phyloP scores from a whole-genome alignment of 176 grass and related monocot genomes.

The Tillandsia fasciculata region DNA sequence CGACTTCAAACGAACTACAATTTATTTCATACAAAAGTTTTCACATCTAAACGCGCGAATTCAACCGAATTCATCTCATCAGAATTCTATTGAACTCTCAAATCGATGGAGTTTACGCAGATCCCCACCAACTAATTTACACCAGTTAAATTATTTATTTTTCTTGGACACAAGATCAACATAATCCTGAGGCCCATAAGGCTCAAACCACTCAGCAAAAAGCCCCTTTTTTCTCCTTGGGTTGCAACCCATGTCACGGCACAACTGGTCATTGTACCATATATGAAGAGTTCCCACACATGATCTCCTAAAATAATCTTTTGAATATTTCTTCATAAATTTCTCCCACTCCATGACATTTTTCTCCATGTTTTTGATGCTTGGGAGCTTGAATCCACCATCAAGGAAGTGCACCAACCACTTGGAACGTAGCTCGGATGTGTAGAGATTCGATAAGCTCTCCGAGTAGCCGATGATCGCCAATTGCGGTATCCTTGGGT shows the following conservation, averaged over 20 bases:
- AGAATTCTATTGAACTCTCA: too few relatives aligned
- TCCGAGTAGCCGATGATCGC: slow-evolving; percentile 75
- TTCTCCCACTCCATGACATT: slow-evolving; percentile 57
- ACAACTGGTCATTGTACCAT: slow-evolving; percentile 72
- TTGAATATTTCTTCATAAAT: slow-evolving; percentile 51
- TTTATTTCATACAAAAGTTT: too few relatives aligned
- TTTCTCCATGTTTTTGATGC: slow-evolving; percentile 69
- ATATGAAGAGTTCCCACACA: slow-evolving; percentile 64
- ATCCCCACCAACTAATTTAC: too few relatives aligned
- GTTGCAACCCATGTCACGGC: slow-evolving; percentile 63
- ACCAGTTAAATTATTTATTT: not conserved
- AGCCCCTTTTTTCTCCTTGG: slow-evolving; percentile 71
- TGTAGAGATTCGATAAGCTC: slow-evolving; percentile 53
- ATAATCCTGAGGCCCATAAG: slow-evolving; percentile 67
- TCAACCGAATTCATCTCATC: too few relatives aligned
- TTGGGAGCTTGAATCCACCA: slow-evolving; percentile 43
- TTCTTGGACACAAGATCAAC: slow-evolving; percentile 16
- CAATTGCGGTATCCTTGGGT: slow-evolving; percentile 65
- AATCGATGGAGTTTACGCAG: too few relatives aligned
- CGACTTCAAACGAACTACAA: too few relatives aligned
- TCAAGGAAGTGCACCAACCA: slow-evolving; percentile 61
- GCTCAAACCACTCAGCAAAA: slow-evolving; percentile 63
- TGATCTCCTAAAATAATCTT: slow-evolving; percentile 41
- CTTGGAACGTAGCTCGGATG: slow-evolving; percentile 56
- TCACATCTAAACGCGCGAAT: too few relatives aligned